These are phyloP conservation scores for Phoenix dactylifera DNA, from an alignment of 176 grass and related monocot genomes.

Conservation along the genomic window DNA sequence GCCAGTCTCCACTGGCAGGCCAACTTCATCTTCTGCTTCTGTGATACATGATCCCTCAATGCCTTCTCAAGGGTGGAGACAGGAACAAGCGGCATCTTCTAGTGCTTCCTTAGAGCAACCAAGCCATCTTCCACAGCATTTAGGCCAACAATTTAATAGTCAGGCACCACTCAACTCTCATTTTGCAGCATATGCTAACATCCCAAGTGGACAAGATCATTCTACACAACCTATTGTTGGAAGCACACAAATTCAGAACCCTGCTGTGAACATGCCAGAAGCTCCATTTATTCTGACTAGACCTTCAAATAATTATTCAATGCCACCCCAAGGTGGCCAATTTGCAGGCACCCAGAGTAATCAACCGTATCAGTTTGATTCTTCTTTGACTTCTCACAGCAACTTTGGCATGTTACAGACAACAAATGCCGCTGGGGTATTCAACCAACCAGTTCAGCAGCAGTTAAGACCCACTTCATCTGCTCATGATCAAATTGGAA, in stretches of 20 bases:
- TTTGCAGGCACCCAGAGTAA: conserved; percentile 28
- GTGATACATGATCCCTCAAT: conserved; percentile 21
- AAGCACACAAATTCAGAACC: conserved; percentile 32
- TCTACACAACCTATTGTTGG: conserved; percentile 29
- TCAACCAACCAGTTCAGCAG: conserved; percentile 17
- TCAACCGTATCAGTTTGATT: too few relatives aligned
- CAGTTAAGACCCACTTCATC: conserved; percentile 24
- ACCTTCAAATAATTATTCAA: conserved; percentile 16
- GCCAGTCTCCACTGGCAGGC: conserved; percentile 12
- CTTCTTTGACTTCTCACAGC: conserved; percentile 22
- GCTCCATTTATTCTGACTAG: conserved; percentile 17
- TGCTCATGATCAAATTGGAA: conserved; percentile 35
- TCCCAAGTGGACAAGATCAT: conserved; percentile 26
- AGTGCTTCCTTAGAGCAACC: conserved; percentile 25
- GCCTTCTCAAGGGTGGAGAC: conserved; percentile 22
- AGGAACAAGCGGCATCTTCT: conserved; percentile 24
- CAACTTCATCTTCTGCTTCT: conserved; percentile 11
- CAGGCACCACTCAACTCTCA: conserved; percentile 28
- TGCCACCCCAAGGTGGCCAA: conserved; percentile 28
- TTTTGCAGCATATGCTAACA: conserved; percentile 29
- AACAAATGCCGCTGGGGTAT: conserved; percentile 18
- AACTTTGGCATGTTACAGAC: conserved; percentile 20
- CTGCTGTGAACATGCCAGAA: conserved; percentile 35
- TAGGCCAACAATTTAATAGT: conserved; percentile 33
- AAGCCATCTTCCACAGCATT: conserved; percentile 19